Conservation (phyloP, 805 yeast species). For the Lipomyces yamanashiensis region DNA sequence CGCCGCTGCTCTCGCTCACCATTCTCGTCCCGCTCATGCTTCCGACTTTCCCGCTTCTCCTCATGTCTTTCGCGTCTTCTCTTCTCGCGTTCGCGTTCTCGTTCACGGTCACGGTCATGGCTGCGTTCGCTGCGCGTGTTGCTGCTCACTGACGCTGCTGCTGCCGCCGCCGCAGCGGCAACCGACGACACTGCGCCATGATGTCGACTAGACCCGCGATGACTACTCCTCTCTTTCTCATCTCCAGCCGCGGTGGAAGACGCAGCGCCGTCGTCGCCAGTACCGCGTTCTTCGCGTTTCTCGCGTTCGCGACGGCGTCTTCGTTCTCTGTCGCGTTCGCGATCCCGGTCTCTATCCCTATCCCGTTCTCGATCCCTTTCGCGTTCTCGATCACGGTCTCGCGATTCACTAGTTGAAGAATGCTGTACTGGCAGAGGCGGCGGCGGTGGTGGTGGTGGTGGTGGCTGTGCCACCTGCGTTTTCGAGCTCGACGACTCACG, state of each 20-base stretch:
- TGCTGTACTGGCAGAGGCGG: background rate
- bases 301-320: constrained; percentile 10
- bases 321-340: constrained; percentile 14
- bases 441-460: background rate
- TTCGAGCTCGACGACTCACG: background rate
- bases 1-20: background rate
- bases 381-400: background rate
- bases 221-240: too few relatives aligned
- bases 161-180: too few relatives aligned
- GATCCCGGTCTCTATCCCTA: background rate
- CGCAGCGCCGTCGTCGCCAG: too few relatives aligned
- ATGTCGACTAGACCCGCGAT: too few relatives aligned
- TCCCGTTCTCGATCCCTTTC: background rate
- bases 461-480: background rate
- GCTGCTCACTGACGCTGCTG: background rate
- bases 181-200: too few relatives aligned
- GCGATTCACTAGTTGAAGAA: background rate
- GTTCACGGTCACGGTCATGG: constrained; percentile 6
- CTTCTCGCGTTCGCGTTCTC: constrained; percentile 13
- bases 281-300: constrained; percentile 13
- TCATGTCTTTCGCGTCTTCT: constrained; percentile 19
- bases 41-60: constrained; percentile 4
- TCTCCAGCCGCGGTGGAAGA: too few relatives aligned
- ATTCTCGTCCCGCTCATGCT: constrained; percentile 23
- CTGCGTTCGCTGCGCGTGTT: background rate